Base-by-base conservation (phyloP, 1,284 basidiomycete species). In the Mycena sp. region DNA sequence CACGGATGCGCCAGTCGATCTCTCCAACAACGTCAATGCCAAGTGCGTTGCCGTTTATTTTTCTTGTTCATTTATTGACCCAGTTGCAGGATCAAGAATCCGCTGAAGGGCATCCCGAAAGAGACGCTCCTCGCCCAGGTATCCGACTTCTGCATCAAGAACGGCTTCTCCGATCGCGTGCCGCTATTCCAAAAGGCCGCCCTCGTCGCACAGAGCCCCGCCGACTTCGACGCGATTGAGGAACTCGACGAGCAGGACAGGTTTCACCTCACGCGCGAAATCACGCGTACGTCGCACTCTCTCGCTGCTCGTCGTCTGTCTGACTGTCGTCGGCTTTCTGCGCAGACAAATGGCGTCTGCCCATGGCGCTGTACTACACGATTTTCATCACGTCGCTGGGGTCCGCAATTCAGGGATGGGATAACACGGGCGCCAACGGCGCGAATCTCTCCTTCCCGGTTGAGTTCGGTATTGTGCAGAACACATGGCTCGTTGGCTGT, bases 111-210 rank as follows among this genome's bases (percentile, higher is more conserved):
- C 29, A 75, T 88, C 40, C 76, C 86, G 10, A 80, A 83, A 52
- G 83, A 87, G 19, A 78, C 85, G 70, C 81, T 91, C 55, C 79
- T 87, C 70, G 71, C 75, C 5, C 83, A 88, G 65, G 88, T 83
- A n/a, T 80, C 83, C 37, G 56, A 54, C 28, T 63, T 63, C 37
- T 57, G 49, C 43, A 21, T 44, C 17, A 51, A 35, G 30, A 46
- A 58, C 49, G 56, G 56, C 35, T 58, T 63, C 50, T 21, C 57
- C 40, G 61, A 54, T 32, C 50, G 52, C 28, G 41, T 54, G 23
- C 49, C 49, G 9, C 50, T 53, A 21, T 64, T 64, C 49, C 51
- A 55, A n/a, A 58, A 55, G 35, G 62, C 54, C 26, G 63, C 63
- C 0, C 57, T 64, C 16, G 44, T 61, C 7, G 63, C 63, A 6